Evolutionary conservation across 2,329 filamentous ascomycete genomes (phyloP), one percentile per base, ranked within the genome.

Genomic region (Periconia digitata): DNA sequence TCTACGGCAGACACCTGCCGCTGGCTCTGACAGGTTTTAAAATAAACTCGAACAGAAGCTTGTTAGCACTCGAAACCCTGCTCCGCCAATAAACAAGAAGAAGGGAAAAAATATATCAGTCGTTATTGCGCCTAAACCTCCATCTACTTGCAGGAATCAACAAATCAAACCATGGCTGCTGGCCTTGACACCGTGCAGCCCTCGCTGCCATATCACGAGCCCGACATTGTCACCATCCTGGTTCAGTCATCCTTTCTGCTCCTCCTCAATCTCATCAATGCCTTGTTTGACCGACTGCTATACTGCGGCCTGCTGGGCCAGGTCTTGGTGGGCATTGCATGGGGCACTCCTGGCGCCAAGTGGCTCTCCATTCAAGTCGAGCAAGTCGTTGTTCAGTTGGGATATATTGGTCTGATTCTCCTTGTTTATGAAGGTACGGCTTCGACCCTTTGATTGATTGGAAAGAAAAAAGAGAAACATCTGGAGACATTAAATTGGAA

Each of bases 221-320:
- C 85, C 0, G 68, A 68, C 0, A 84, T 89, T 16, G 54, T 72
- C 8, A 79, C 76, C 0, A 79, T 90, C 39, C 75, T 90, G 2
- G 76, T 80, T 37, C 76, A 81, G 4, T 72, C 84, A 0, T 83
- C 82, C 0, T 85, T 91, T 55, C 66, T 90, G 0, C 62, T 89
- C 0, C 63, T 82, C 0, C 76, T 89, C 38, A 89, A 89, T 54
- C 38, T 79, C 6, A 56, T 81, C 50, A 84, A 85, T 53, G 74
- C 74, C 46, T 60, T 77, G 0, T 74, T 90, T 1, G 81, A 90
- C 56, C 75, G 71, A 13, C 55, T 82, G 0, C 61, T 89, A 0
- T 89, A 85, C 64, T 90, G 86, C 59, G 87, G 87, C 0, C 77
- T 91, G 0, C 72, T 91, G 6, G 88, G 86, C 1, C 86, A 92